phyloP scores from a whole-genome alignment of 805 yeast genomes.

The Millerozyma acaciae region DNA sequence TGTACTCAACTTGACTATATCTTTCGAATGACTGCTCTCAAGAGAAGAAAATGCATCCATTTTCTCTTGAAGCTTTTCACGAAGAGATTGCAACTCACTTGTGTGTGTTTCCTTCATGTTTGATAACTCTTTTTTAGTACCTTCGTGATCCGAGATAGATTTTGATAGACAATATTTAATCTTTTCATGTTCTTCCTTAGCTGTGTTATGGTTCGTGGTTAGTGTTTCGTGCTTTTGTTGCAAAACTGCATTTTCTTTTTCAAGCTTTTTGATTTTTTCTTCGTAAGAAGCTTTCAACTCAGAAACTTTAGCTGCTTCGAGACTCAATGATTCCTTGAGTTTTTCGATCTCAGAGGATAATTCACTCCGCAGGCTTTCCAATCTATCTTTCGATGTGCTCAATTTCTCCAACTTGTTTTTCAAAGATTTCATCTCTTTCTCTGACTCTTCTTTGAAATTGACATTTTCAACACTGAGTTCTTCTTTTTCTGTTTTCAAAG shows the following conservation, averaged over 20 bases:
- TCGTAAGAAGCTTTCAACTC: slow-evolving; percentile 3
- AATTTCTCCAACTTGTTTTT: slow-evolving; percentile 13
- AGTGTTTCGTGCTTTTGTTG: background rate
- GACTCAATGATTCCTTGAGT: slow-evolving; percentile 2
- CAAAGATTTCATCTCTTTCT: slow-evolving; percentile 4
- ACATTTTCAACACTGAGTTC: slow-evolving; percentile 3
- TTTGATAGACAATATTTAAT: slow-evolving; percentile 1
- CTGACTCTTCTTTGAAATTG: slow-evolving; percentile 2
- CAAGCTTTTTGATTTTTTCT: slow-evolving; percentile 2
- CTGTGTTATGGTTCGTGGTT: background rate
- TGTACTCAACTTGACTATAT: slow-evolving; percentile 2
- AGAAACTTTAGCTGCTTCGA: background rate
- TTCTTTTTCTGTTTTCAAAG: slow-evolving; percentile 4
- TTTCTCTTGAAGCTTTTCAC: background rate
- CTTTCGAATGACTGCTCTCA: slow-evolving; percentile 3
- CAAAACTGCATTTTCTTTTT: slow-evolving; percentile 1
- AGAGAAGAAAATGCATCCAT: background rate
- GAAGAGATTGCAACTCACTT: background rate
- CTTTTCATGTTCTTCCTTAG: background rate
- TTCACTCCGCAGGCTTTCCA: too few relatives aligned
- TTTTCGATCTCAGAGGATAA: slow-evolving; percentile 1
- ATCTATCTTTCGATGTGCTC: slow-evolving; percentile 5
- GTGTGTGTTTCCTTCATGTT: slow-evolving; percentile 4
- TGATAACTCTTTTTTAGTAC: slow-evolving; percentile 2
- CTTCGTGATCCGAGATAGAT: background rate